Evolutionary conservation across 2,329 filamentous ascomycete species (phyloP).

Genomic region (Zymoseptoria ardabiliae): DNA sequence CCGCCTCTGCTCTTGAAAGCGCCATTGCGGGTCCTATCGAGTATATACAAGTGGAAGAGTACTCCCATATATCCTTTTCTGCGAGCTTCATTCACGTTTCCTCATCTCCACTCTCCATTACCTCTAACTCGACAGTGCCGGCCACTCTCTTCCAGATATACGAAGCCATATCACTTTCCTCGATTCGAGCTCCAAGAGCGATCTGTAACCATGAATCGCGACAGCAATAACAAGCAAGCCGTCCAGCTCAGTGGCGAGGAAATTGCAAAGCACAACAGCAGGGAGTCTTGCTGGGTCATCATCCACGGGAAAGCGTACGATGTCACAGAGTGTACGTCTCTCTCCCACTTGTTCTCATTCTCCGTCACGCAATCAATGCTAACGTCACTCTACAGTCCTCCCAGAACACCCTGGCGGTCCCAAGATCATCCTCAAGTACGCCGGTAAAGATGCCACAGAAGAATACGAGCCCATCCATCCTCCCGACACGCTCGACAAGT

Average conservation of each 20-base stretch:
- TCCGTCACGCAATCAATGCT: neutral
- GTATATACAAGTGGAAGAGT: neutral
- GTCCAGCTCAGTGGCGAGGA: conserved; percentile 45
- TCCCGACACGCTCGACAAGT: conserved; percentile 76
- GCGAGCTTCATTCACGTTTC: neutral
- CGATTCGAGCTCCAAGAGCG: neutral
- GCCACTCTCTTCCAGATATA: no score
- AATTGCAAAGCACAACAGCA: conserved; percentile 67
- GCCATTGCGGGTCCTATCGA: neutral
- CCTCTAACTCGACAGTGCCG: no score
- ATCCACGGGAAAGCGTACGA: conserved; percentile 73
- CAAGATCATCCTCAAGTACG: conserved; percentile 95
- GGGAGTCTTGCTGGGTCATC: conserved; percentile 86
- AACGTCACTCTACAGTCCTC: conserved; percentile 51
- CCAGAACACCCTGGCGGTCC: conserved; percentile 82
- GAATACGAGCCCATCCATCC: conserved; percentile 87
- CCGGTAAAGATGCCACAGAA: conserved; percentile 87
- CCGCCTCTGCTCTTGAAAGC: neutral
- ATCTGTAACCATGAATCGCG: neutral
- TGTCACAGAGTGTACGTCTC: conserved; percentile 49
- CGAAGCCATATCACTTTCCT: neutral
- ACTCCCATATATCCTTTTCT: neutral
- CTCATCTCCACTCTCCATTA: neutral
- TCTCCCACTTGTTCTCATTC: neutral
- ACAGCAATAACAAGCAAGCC: conserved; percentile 34